phyloP scores from a whole-genome alignment of 495 filamentous ascomycete species.

The Parathielavia hyrcaniae region DNA sequence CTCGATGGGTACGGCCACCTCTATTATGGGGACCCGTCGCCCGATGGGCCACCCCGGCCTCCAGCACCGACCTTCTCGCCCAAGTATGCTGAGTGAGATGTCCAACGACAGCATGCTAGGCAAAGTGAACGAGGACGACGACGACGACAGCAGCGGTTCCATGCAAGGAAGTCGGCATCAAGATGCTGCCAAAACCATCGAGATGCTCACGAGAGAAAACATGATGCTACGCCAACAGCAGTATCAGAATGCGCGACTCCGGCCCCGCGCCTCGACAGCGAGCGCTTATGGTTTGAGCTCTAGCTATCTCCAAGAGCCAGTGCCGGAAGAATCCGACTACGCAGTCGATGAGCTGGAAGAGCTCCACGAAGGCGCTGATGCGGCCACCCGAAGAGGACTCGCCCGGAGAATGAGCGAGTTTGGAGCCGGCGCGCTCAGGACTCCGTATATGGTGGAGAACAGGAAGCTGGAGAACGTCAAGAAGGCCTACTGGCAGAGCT shows the following conservation, averaged over 20 bases:
- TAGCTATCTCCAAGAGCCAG: constrained; percentile 56
- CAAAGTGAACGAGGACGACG: constrained; percentile 75
- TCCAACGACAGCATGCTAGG: constrained; percentile 65
- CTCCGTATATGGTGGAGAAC: constrained; percentile 59
- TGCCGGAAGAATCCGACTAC: constrained; percentile 65
- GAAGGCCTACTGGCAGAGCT: constrained; percentile 83
- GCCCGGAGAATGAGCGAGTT: constrained; percentile 58
- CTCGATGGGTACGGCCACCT: constrained; percentile 37
- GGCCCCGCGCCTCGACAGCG: constrained; percentile 56
- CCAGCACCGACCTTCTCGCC: constrained; percentile 76
- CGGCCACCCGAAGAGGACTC: constrained; percentile 48
- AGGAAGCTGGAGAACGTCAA: constrained; percentile 70
- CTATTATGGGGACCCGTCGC: constrained; percentile 49
- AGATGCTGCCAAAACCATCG: constrained; percentile 63
- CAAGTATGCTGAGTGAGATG: constrained; percentile 77
- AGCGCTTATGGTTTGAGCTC: constrained; percentile 50
- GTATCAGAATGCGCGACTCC: constrained; percentile 53
- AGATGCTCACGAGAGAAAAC: constrained; percentile 67
- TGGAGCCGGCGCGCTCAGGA: constrained; percentile 49
- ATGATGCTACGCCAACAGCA: constrained; percentile 60
- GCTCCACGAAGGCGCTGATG: constrained; percentile 50
- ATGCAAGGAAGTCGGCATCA: constrained; percentile 44
- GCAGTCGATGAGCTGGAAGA: constrained; percentile 67
- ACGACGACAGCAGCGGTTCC: constrained; percentile 60
- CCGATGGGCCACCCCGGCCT: constrained; percentile 54